Evolutionary conservation across 225 moss, liverwort and hornwort genomes (phyloP), one percentile per base, ranked within the genome.

Genomic region (Physcomitrellopsis africana): DNA sequence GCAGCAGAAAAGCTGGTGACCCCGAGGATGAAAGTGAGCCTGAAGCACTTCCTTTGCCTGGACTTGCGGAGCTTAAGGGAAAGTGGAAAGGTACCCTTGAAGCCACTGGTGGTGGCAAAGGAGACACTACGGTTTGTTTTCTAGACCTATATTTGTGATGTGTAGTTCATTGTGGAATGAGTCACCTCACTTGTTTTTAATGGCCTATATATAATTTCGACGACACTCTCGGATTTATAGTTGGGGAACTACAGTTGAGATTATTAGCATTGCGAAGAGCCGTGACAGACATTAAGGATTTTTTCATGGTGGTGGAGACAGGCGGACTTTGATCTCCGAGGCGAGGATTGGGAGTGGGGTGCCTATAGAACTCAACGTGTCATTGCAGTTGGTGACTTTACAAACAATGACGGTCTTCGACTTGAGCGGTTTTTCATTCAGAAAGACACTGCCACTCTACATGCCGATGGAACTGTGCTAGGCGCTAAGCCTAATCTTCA

Each of bases 311-410:
- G 54, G 54, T 67, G 73, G 70, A 63, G 55, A 73, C 90, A 99
- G 97, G 97, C 95, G 73, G 99, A 99, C 84, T 99, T 99, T 72
- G 95, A 99, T 74, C 85, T 99, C 45, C 90, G 90, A 69, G 99
- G 99, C 63, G 93, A 99, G 78, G 93, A 95, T 71, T 99, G 99
- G 99, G 99, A 99, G 83, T 99, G 99, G 99, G 99, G 99, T 51
- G 85, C 92, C 12, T 93, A 99, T 68, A 90, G 89, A 82, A 93
- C 90, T n/a, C 92, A 90, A 75, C 93, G 89, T 60, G 90, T 99
- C 18, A 92, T 93, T 74, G 95, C 99, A 43, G 89, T 93, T 20
- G 99, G 99, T 70, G 93, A 99, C 81, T 99, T 85, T 24, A 86
- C 89, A 52, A 99, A 99, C 77, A 99, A 92, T 60, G 93, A 89